Evolutionary conservation across 306 rosid species (phyloP).

Genomic region (Medicago truncatula): DNA sequence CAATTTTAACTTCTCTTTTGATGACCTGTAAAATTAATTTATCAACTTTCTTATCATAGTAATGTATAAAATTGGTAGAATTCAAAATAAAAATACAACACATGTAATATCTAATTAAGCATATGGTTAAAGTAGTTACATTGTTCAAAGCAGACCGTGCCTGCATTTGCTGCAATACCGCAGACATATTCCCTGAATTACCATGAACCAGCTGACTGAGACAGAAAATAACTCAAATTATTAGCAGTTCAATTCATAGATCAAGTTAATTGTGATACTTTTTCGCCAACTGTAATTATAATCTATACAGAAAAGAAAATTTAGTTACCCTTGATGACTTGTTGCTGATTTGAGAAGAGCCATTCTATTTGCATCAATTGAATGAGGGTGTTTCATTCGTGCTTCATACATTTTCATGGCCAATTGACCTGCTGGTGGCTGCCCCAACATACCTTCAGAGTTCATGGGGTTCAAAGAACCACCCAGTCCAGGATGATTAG

Average conservation of each 20-base stretch:
- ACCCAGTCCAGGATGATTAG: constrained; percentile 68
- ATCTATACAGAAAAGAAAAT: constrained; percentile 30
- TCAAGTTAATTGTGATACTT: constrained; percentile 31
- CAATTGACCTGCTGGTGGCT: constrained; percentile 72
- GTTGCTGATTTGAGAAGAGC: constrained; percentile 77
- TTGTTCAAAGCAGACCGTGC: constrained; percentile 62
- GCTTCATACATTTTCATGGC: constrained; percentile 90
- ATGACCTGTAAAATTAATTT: constrained; percentile 63
- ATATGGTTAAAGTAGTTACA: constrained; percentile 56
- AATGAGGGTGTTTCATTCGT: constrained; percentile 78
- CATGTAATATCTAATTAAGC: constrained; percentile 29
- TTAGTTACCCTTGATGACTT: constrained; percentile 79
- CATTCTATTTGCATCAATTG: constrained; percentile 74
- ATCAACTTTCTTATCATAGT: constrained; percentile 46
- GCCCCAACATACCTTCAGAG: constrained; percentile 88
- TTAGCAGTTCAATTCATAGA: constrained; percentile 33
- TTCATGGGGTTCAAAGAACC: constrained; percentile 71
- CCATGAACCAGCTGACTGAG: constrained; percentile 83
- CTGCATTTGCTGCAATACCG: constrained; percentile 81
- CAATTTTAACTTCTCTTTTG: constrained; percentile 71
- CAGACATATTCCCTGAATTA: constrained; percentile 71
- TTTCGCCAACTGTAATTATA: too few relatives aligned
- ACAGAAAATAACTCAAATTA: constrained; percentile 42
- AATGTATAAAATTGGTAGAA: constrained; percentile 16
- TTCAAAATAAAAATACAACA: constrained; percentile 22